phyloP scores from a whole-genome alignment of 139 green algal genomes.

The Asterochloris erici region DNA sequence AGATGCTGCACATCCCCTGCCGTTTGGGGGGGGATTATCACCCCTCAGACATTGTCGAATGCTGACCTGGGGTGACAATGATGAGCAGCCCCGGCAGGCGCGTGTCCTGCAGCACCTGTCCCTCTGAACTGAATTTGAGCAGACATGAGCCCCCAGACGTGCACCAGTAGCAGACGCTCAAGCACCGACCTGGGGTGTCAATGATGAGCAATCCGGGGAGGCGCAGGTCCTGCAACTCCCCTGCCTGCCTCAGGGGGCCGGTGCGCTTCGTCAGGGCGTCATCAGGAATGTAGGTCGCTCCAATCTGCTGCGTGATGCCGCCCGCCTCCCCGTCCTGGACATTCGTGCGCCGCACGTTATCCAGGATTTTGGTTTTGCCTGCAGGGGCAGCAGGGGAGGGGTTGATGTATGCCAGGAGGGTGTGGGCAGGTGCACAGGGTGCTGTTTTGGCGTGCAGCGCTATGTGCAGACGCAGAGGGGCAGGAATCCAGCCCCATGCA shows the following conservation, averaged over 20 bases:
- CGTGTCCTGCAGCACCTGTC: neutral
- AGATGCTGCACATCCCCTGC: no score
- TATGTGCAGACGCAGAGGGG: neutral
- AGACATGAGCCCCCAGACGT: neutral
- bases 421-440: no score
- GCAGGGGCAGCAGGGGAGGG: neutral
- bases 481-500: neutral
- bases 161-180: neutral
- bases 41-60: no score
- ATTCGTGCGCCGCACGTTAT: constrained; percentile 97
- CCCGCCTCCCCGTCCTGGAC: constrained; percentile 97
- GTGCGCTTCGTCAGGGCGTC: constrained; percentile 83
- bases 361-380: constrained; percentile 99
- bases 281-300: constrained; percentile 93
- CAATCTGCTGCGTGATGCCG: constrained; percentile 99
- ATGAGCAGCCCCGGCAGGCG: neutral
- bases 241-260: constrained; percentile 50
- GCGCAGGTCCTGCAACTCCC: constrained; percentile 70
- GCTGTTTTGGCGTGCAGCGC: no score
- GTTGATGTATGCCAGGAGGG: no score
- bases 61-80: constrained; percentile 3
- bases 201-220: constrained; percentile 96
- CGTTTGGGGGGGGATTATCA: no score
- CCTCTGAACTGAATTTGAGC: neutral
- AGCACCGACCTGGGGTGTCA: constrained; percentile 84